Percentiles rank a stretch among this genome's conserved stretches.
These are phyloP conservation scores for Yamadazyma olivae DNA, from an alignment of 805 yeast species.

Conservation along the genomic window DNA sequence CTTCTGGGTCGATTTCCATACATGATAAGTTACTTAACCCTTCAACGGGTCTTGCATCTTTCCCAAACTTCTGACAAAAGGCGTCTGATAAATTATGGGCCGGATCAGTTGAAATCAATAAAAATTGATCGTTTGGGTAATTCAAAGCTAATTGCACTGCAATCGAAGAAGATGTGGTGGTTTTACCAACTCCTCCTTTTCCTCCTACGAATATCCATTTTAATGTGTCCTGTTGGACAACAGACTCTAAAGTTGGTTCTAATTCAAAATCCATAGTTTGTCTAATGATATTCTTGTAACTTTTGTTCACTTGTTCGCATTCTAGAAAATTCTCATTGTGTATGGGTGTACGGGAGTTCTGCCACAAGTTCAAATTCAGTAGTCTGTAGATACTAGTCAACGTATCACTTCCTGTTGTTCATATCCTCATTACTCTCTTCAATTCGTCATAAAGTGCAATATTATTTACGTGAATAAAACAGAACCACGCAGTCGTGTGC, in stretches of 20 bases:
- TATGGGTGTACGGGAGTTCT: too few relatives aligned
- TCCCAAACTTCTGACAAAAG: slow-evolving; percentile 96
- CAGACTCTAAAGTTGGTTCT: slow-evolving; percentile 69
- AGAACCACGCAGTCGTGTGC: not conserved
- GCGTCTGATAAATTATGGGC: slow-evolving; percentile 98
- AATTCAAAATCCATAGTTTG: slow-evolving; percentile 51
- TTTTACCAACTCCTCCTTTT: slow-evolving; percentile 99
- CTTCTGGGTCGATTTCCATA: slow-evolving; percentile 98
- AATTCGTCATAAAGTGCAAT: too few relatives aligned
- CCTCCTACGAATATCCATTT: slow-evolving; percentile 99
- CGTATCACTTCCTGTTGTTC: too few relatives aligned
- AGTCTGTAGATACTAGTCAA: too few relatives aligned
- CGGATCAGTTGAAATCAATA: slow-evolving; percentile 95
- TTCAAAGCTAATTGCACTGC: slow-evolving; percentile 89
- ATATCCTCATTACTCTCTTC: too few relatives aligned
- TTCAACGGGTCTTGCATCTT: slow-evolving; percentile 91
- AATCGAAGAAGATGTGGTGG: slow-evolving; percentile 93
- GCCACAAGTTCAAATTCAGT: too few relatives aligned
- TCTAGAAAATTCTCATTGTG: slow-evolving; percentile 2
- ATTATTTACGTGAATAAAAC: too few relatives aligned
- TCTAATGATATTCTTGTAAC: too few relatives aligned
- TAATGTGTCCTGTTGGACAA: slow-evolving; percentile 61
- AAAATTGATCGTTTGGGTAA: slow-evolving; percentile 76
- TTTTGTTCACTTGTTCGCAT: not conserved
- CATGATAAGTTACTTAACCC: slow-evolving; percentile 87